Evolutionary conservation across 768 basidiomycete species (phyloP).

Genomic region (Chiua virens): DNA sequence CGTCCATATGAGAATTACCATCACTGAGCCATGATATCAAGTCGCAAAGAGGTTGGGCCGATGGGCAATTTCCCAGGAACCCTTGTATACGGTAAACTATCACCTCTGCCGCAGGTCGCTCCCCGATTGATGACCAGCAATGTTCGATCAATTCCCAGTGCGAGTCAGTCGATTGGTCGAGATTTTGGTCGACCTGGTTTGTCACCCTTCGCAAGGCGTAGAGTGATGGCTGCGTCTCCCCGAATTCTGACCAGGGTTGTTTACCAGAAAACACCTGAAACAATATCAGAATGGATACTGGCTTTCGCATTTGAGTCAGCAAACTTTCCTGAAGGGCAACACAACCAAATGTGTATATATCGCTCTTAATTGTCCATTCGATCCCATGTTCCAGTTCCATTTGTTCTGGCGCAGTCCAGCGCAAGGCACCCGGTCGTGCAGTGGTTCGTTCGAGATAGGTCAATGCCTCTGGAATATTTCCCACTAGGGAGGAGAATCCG

Average conservation of each 20-base stretch:
- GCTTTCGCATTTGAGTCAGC: not conserved
- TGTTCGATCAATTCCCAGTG: constrained; percentile 1
- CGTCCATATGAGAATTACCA: too few relatives aligned
- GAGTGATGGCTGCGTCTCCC: constrained; percentile 6
- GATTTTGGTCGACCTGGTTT: not conserved
- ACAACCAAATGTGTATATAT: constrained; percentile 16
- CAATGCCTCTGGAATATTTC: not conserved
- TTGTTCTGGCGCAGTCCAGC: constrained; percentile 42
- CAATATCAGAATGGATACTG: not conserved
- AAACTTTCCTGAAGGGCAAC: constrained; percentile 22
- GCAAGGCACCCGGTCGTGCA: constrained; percentile 35
- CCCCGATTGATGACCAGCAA: not conserved
- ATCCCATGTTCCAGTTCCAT: constrained; percentile 9
- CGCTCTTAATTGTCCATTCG: not conserved
- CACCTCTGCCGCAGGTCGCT: not conserved
- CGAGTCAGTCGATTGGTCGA: not conserved
- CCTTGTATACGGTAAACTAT: not conserved
- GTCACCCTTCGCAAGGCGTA: not conserved
- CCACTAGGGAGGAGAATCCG: constrained; percentile 31
- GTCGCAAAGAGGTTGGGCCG: not conserved
- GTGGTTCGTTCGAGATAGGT: constrained; percentile 13
- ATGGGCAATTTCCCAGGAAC: not conserved
- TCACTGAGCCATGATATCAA: not conserved
- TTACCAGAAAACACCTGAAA: not conserved
- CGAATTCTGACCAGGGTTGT: not conserved